Evolutionary conservation across 2,329 filamentous ascomycete genomes (phyloP).

Genomic region (Pezicula neosporulosa): DNA sequence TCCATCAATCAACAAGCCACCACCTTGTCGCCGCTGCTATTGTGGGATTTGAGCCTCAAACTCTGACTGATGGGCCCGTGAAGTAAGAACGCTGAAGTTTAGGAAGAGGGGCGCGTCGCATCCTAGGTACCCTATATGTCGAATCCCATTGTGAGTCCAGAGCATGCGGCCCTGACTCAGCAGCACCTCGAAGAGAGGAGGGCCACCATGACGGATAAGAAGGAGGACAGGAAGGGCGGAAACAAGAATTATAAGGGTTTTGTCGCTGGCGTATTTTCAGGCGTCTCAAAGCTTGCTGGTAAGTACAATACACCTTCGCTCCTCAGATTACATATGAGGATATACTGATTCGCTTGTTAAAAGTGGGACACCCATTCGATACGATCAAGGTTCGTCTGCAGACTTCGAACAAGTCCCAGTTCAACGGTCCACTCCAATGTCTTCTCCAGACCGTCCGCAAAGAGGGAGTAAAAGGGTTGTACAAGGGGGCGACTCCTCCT

Average conservation of each 20-base stretch:
- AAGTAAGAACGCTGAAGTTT: background rate
- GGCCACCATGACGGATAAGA: conserved; percentile 4
- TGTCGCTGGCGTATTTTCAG: conserved; percentile 92
- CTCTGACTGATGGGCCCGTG: no score
- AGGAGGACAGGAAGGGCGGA: conserved; percentile 22
- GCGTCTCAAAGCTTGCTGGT: conserved; percentile 86
- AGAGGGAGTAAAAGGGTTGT: conserved; percentile 81
- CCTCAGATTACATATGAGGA: background rate
- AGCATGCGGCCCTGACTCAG: background rate
- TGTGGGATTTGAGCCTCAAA: no score
- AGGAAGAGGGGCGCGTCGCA: no score
- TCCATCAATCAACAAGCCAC: no score
- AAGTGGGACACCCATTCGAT: conserved; percentile 75
- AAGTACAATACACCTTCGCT: conserved; percentile 27
- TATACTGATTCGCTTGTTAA: conserved; percentile 1
- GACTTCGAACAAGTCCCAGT: conserved; percentile 73
- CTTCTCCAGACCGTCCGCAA: conserved; percentile 78
- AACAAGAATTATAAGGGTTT: conserved; percentile 81
- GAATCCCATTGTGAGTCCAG: background rate
- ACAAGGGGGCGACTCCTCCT: conserved; percentile 92
- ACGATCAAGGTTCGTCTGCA: conserved; percentile 96
- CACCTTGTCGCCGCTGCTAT: no score
- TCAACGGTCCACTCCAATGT: conserved; percentile 84
- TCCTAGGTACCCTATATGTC: background rate
- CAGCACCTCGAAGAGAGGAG: background rate